Conservation (phyloP, 2,329 filamentous ascomycete genomes). For the Cercospora janseana region DNA sequence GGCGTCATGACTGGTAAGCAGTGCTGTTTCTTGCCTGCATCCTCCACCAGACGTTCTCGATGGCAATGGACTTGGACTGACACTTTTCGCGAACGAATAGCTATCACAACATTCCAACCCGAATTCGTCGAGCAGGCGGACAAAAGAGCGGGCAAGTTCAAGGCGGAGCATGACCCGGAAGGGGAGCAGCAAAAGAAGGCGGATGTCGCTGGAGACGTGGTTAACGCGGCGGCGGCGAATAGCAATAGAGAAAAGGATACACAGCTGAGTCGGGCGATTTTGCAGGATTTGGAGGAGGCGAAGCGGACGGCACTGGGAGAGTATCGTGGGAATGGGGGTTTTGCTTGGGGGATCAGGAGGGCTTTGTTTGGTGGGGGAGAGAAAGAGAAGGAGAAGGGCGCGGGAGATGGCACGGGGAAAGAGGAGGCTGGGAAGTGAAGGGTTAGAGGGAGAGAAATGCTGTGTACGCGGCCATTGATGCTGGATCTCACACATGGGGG, state of each 20-base stretch:
- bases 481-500: no score
- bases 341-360: constrained; percentile 32
- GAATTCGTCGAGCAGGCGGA: constrained; percentile 32
- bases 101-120: constrained; percentile 34
- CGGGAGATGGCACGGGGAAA: not conserved
- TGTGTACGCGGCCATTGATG: not conserved
- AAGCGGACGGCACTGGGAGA: constrained; percentile 20
- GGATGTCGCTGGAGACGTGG: not conserved
- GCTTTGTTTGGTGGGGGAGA: constrained; percentile 15
- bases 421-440: constrained; percentile 1
- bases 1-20: no score
- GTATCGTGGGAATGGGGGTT: constrained; percentile 19
- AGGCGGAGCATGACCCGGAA: constrained; percentile 22
- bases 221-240: not conserved
- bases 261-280: constrained; percentile 29
- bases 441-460: not conserved
- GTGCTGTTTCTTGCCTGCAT: no score
- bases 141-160: constrained; percentile 30
- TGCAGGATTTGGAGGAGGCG: constrained; percentile 31
- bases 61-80: no score
- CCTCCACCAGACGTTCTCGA: no score
- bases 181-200: constrained; percentile 14
- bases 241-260: constrained; percentile 19
- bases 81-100: constrained; percentile 12
- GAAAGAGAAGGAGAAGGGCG: not conserved